Base-by-base conservation (phyloP, 2,329 filamentous ascomycete species). In the Furcasterigmium furcatum region DNA sequence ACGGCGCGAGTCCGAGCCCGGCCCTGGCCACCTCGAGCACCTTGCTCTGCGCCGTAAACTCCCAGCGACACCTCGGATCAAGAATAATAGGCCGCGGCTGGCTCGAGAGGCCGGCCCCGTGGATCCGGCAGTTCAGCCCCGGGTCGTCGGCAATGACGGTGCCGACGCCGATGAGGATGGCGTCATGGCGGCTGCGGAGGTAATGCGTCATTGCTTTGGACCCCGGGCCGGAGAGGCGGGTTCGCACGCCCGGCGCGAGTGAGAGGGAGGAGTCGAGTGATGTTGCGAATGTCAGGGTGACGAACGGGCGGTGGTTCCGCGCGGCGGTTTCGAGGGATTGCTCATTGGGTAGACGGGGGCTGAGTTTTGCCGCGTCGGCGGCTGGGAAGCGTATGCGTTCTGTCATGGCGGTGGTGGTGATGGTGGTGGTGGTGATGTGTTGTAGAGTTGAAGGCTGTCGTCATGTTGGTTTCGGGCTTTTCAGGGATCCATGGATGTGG, bases 171-270 rank as follows among this genome's bases (percentile, higher is more conserved):
- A 97, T 74, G 20, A 95, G 75, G 54, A 96, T 95, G 32, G 88
- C 90, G 51, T 88, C 82, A 67, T 97, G 91, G 14, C 77, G 79
- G 12, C 85, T 84, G 57, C 92, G 88, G 22, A 97, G 79, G 62
- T 87, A 89, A 66, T 97, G 92, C 0, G 92, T 96, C 89, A 97
- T 95, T 44, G 88, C 80, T 66, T 96, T 96, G 30, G 89, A 89
- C 52, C 84, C 76, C 0, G 86, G 80, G 4, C 91, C 91, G 2
- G 92, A 97, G 13, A 97, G 79, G 0, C 79, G 74, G 3, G 92
- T 97, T 53, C 87, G 87, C n/a, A 82, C 74, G 13, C 91, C 91
- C 0, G 90, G 89, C 0, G 84, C 76, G 22, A 92, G 76, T 2
- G 91, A 81, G 42, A 95, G 76, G 44, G 84, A 80, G 34, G 87